A percentile compares a stretch with the other conserved stretches of the same genome.
Evolutionary conservation across 2,329 filamentous ascomycete genomes (phyloP).

Genomic region (Exophiala aquamarina): DNA sequence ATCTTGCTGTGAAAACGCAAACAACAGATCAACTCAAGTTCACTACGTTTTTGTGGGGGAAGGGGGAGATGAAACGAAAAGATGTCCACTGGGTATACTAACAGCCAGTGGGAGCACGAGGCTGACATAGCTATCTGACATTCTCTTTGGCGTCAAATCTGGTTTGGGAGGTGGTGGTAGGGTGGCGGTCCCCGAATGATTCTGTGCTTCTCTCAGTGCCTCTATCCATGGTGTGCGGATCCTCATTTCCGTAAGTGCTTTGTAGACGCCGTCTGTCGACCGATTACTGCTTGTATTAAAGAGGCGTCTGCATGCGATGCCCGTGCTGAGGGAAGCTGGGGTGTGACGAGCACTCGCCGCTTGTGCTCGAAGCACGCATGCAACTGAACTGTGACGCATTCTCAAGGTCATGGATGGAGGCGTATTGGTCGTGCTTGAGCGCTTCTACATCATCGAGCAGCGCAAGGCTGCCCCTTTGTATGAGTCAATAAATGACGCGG

Average conservation of each 20-base stretch:
- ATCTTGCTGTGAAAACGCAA: conserved; percentile 60
- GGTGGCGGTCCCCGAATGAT: conserved; percentile 23
- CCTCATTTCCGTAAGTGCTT: conserved; percentile 53
- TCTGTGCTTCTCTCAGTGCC: conserved; percentile 53
- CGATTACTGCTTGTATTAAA: background rate
- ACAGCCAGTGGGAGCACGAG: conserved; percentile 47
- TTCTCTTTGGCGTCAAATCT: conserved; percentile 64
- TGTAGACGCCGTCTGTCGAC: conserved; percentile 2
- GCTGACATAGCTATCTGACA: conserved; percentile 70
- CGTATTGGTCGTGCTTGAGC: too few relatives aligned
- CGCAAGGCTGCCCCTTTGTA: too few relatives aligned
- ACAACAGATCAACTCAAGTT: too few relatives aligned
- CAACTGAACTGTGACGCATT: too few relatives aligned
- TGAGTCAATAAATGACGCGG: too few relatives aligned
- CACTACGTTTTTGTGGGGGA: too few relatives aligned
- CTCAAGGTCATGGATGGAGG: too few relatives aligned
- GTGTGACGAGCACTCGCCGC: too few relatives aligned
- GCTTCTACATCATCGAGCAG: too few relatives aligned
- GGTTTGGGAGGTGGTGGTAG: conserved; percentile 42
- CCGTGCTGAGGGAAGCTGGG: background rate
- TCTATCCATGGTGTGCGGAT: conserved; percentile 70
- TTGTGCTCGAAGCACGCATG: too few relatives aligned
- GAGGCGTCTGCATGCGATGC: background rate
- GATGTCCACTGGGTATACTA: conserved; percentile 9
- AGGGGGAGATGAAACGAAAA: background rate